These are phyloP conservation scores for Venturia carpophila DNA, from an alignment of 2,329 filamentous ascomycete species.

Conservation along the genomic window DNA sequence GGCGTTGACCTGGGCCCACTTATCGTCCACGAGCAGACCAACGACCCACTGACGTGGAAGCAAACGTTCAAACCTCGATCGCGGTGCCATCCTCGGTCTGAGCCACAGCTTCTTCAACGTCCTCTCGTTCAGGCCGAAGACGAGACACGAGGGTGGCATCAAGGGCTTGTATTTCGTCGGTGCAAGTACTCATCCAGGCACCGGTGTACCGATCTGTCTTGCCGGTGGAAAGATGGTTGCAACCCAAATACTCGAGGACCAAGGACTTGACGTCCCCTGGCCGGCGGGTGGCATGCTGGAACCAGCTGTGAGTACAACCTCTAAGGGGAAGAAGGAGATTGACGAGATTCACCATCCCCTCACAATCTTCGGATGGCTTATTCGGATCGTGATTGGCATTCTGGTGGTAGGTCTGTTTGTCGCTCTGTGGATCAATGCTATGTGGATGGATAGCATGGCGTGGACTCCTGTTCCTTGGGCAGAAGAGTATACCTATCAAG, in stretches of 20 bases:
- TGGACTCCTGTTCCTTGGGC: slow-evolving; percentile 8
- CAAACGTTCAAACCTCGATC: slow-evolving; percentile 66
- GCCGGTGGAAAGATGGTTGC: slow-evolving; percentile 58
- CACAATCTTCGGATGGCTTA: slow-evolving; percentile 1
- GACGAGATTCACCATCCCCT: slow-evolving; percentile 4
- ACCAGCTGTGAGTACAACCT: neutral
- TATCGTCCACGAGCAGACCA: slow-evolving; percentile 55
- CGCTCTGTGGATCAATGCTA: slow-evolving; percentile 9
- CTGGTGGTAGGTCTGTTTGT: neutral
- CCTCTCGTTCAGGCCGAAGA: slow-evolving; percentile 56
- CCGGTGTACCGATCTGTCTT: slow-evolving; percentile 65
- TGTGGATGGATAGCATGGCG: slow-evolving; percentile 10
- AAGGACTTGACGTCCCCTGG: slow-evolving; percentile 37
- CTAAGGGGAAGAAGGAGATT: slow-evolving; percentile 17
- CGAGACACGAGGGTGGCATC: slow-evolving; percentile 42
- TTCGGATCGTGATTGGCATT: neutral
- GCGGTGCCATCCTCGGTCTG: slow-evolving; percentile 64
- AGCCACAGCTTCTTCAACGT: slow-evolving; percentile 69
- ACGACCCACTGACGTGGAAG: slow-evolving; percentile 60
- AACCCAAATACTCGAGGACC: slow-evolving; percentile 43
- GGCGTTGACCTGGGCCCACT: slow-evolving; percentile 44
- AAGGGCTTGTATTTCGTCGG: slow-evolving; percentile 61
- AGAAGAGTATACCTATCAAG: slow-evolving; percentile 2
- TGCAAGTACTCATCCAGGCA: slow-evolving; percentile 67
- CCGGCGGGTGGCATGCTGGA: slow-evolving; percentile 19